Evolutionary conservation across 306 rosid genomes (phyloP), one percentile per base, ranked within the genome.

Genomic region (Lagenaria siceraria): DNA sequence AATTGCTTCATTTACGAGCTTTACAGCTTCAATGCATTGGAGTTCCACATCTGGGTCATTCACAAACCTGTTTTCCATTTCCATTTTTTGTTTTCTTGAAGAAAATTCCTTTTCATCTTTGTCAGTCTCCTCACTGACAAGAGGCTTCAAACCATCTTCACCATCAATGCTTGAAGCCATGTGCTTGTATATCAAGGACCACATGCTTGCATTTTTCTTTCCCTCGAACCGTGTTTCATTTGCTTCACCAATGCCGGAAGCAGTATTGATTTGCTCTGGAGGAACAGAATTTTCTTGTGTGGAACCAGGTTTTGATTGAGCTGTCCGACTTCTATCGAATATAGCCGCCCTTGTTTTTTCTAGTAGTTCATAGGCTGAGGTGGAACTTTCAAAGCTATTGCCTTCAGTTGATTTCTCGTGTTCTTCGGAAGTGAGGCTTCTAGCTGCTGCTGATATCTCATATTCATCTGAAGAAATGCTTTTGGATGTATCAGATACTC

Each of bases 1-100:
- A 73, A 96, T 96, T 4, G 98, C 99, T 79, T 89, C 97, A 80
- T 96, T 96, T 52, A 96, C 90, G 40, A 92, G 85, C 91, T 87
- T 92, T 80, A 92, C 83, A 64, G 97, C 89, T 89, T 96, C 98
- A 64, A 84, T 82, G 72, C 82, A 89, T 42, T 63, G 89, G n/a
- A 78, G 91, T 76, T 83, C 79, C 53, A 84, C 83, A 25, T 83
- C 89, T 14, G 82, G 76, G 38, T 82, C 87, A 35, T 81, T 79
- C 78, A 75, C 81, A 71, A 18, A 56, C n/a, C 46, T 80, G 56
- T 82, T 48, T 61, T 74, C 80, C 77, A 31, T 43, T 49, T 59
- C 42, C 48, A 78, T 25, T 9, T 55, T 77, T 82, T 15, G 69
- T n/a, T 78, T 18, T 84, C 60, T 48, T 61, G 36, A 10, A 60